Evolutionary conservation across 148 eudicot species (phyloP).

Genomic region (Cornus florida): DNA sequence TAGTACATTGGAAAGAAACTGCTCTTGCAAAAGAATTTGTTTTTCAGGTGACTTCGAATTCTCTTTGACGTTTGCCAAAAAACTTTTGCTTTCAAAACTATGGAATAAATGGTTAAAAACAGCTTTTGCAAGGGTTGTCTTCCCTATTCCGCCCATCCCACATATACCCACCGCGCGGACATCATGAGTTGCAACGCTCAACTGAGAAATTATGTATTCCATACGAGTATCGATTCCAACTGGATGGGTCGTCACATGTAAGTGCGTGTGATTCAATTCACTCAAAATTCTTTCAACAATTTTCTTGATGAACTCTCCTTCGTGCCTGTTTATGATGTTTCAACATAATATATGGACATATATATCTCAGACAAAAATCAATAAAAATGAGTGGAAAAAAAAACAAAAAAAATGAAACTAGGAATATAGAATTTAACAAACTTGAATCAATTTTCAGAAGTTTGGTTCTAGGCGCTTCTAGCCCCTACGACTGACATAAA

Average conservation of each 20-base stretch:
- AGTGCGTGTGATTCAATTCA: too few relatives aligned
- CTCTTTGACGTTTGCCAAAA: constrained; percentile 12
- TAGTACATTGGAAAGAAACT: constrained; percentile 7
- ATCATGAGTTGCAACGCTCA: neutral
- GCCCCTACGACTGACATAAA: too few relatives aligned
- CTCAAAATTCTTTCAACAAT: neutral
- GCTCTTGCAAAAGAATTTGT: neutral
- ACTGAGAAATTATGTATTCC: neutral
- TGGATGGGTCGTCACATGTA: neutral
- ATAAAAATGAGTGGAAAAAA: too few relatives aligned
- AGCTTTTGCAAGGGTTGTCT: too few relatives aligned
- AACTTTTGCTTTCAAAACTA: constrained; percentile 1
- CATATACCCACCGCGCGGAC: constrained; percentile 2
- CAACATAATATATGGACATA: too few relatives aligned
- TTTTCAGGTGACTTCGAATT: neutral
- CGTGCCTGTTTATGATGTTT: neutral
- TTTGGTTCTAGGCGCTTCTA: too few relatives aligned
- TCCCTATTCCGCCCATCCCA: constrained; percentile 9
- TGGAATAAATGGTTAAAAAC: neutral
- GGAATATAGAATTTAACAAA: too few relatives aligned
- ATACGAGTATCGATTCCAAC: constrained; percentile 7
- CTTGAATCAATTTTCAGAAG: too few relatives aligned
- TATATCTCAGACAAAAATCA: too few relatives aligned
- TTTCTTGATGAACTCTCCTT: neutral
- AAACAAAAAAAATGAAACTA: too few relatives aligned